These are phyloP conservation scores for Lactarius sanguifluus DNA, from an alignment of 768 basidiomycete genomes.

Conservation along the genomic window DNA sequence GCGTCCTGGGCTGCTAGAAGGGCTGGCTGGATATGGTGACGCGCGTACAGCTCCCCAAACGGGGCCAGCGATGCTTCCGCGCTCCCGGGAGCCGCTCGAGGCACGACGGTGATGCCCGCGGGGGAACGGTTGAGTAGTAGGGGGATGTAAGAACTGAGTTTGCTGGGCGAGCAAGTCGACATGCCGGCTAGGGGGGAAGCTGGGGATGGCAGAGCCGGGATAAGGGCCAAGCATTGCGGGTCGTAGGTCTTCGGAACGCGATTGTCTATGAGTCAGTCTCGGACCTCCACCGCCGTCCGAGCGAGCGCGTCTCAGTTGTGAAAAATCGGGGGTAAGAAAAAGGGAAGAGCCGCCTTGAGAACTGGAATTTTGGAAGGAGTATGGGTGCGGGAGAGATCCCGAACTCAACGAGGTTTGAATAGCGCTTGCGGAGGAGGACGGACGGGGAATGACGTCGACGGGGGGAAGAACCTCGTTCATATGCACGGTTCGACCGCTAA, in stretches of 20 bases:
- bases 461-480: slow-evolving; percentile 28
- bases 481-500: slow-evolving; percentile 10
- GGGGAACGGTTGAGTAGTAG: slow-evolving; percentile 39
- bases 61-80: slow-evolving; percentile 29
- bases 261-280: slow-evolving; percentile 41
- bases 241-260: slow-evolving; percentile 63
- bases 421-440: slow-evolving; percentile 25
- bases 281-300: slow-evolving; percentile 45
- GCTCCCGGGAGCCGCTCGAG: slow-evolving; percentile 42
- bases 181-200: slow-evolving; percentile 37
- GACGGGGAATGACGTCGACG: slow-evolving; percentile 21
- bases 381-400: slow-evolving; percentile 22
- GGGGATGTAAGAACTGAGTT: slow-evolving; percentile 45
- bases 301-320: slow-evolving; percentile 49
- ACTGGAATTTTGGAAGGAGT: slow-evolving; percentile 20
- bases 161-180: slow-evolving; percentile 41
- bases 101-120: slow-evolving; percentile 46
- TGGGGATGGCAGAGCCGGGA: slow-evolving; percentile 26
- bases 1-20: slow-evolving; percentile 21
- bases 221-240: slow-evolving; percentile 38
- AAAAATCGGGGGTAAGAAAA: slow-evolving; percentile 39
- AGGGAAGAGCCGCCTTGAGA: slow-evolving; percentile 17
- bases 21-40: slow-evolving; percentile 29
- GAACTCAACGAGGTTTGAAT: slow-evolving; percentile 26
- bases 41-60: slow-evolving; percentile 22